phyloP scores from a whole-genome alignment of 306 rosid species.

The Rosa rugosa region DNA sequence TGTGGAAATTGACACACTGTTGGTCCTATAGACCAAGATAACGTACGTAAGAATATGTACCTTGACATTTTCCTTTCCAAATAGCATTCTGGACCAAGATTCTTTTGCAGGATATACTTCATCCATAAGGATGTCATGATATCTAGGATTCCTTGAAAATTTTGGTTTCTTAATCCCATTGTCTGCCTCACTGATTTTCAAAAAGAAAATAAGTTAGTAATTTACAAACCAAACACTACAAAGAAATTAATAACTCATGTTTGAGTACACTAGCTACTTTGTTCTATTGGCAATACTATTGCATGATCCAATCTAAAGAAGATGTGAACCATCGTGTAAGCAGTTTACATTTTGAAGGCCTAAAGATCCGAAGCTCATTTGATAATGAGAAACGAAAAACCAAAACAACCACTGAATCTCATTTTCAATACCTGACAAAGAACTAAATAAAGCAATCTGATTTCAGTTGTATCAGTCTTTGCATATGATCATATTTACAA shows the following conservation, averaged over 20 bases:
- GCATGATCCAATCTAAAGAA: neutral
- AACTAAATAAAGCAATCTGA: neutral
- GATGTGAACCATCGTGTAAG: neutral
- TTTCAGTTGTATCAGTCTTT: neutral
- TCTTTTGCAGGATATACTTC: slow-evolving; percentile 67
- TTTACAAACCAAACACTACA: slow-evolving; percentile 14
- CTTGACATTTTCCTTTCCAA: slow-evolving; percentile 79
- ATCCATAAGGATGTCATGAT: slow-evolving; percentile 62
- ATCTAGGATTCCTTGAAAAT: slow-evolving; percentile 48
- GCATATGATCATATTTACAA: neutral
- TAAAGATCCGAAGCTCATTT: no score
- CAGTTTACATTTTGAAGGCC: neutral
- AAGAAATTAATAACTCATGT: slow-evolving; percentile 2
- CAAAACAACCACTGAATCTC: neutral
- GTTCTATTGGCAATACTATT: neutral
- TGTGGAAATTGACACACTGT: no score
- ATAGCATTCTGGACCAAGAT: slow-evolving; percentile 38
- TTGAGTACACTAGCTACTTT: neutral
- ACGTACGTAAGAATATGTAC: slow-evolving; percentile 23
- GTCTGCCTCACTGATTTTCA: slow-evolving; percentile 38
- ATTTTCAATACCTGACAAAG: neutral
- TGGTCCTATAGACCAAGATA: neutral
- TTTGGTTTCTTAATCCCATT: slow-evolving; percentile 47
- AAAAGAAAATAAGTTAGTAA: slow-evolving; percentile 19
- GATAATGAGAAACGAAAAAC: neutral